phyloP scores from a whole-genome alignment of 2,329 filamentous ascomycete species.

The Aotearoamyces nothofagi region DNA sequence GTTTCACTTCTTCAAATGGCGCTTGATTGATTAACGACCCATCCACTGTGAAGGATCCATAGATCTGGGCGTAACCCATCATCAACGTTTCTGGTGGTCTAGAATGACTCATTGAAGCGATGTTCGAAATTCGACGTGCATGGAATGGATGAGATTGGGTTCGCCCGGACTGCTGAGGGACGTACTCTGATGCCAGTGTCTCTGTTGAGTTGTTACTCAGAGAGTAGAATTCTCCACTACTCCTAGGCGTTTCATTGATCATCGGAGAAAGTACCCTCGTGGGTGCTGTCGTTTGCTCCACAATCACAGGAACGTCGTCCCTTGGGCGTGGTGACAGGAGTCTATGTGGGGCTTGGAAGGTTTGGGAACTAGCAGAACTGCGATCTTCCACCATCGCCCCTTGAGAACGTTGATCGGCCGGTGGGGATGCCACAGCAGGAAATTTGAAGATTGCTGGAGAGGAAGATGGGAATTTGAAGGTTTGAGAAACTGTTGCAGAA shows the following conservation, averaged over 20 bases:
- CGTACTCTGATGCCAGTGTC: conserved; percentile 81
- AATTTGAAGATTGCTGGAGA: conserved; percentile 37
- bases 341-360: not conserved
- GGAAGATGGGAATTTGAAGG: conserved; percentile 1
- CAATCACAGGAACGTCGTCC: conserved; percentile 28
- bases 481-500: conserved; percentile 17
- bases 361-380: too few species aligned
- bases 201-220: conserved; percentile 91
- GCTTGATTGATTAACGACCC: conserved; percentile 79
- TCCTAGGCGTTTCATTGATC: conserved; percentile 69
- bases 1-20: conserved; percentile 90
- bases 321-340: conserved; percentile 13
- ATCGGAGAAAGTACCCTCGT: conserved; percentile 63
- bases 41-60: conserved; percentile 83
- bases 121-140: conserved; percentile 26
- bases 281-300: conserved; percentile 43
- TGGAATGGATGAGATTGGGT: conserved; percentile 26
- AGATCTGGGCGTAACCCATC: conserved; percentile 95
- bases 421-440: conserved; percentile 26
- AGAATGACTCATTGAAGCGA: conserved; percentile 25
- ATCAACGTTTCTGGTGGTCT: conserved; percentile 65
- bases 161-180: conserved; percentile 32
- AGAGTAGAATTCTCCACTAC: conserved; percentile 89
- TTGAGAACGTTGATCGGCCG: conserved; percentile 5
- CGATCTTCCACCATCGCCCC: too few species aligned